Evolutionary conservation across 202 grass and related monocot genomes (phyloP).

Genomic region (Alloteropsis angusta): DNA sequence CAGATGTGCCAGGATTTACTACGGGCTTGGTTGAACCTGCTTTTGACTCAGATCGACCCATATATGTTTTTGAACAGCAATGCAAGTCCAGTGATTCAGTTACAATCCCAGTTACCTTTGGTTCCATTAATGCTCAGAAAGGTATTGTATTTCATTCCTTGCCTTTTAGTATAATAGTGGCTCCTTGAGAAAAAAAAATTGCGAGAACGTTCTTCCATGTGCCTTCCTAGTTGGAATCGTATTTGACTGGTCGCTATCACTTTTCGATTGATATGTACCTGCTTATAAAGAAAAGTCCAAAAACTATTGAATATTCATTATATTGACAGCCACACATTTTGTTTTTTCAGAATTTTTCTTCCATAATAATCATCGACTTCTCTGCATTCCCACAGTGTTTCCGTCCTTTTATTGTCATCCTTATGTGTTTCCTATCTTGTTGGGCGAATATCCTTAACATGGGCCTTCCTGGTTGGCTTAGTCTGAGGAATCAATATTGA

Average conservation of each 20-base stretch:
- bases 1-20: slow-evolving; percentile 31
- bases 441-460: neutral
- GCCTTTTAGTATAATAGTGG: neutral
- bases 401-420: neutral
- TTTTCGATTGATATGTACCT: neutral
- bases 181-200: neutral
- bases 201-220: neutral
- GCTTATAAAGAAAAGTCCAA: neutral
- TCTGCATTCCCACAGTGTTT: neutral
- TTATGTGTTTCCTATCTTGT: neutral
- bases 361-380: slow-evolving; percentile 2
- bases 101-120: slow-evolving; percentile 4
- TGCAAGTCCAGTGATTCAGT: slow-evolving; percentile 24
- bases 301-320: neutral
- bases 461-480: neutral
- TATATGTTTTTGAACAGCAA: slow-evolving; percentile 41
- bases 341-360: neutral
- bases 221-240: neutral
- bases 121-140: slow-evolving; percentile 31
- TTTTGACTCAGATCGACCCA: slow-evolving; percentile 26
- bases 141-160: slow-evolving; percentile 22
- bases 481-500: neutral
- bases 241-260: neutral
- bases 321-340: neutral
- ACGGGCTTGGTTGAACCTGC: slow-evolving; percentile 39